These are phyloP conservation scores for Claviceps maximensis DNA, from an alignment of 2,329 filamentous ascomycete species.

Conservation along the genomic window DNA sequence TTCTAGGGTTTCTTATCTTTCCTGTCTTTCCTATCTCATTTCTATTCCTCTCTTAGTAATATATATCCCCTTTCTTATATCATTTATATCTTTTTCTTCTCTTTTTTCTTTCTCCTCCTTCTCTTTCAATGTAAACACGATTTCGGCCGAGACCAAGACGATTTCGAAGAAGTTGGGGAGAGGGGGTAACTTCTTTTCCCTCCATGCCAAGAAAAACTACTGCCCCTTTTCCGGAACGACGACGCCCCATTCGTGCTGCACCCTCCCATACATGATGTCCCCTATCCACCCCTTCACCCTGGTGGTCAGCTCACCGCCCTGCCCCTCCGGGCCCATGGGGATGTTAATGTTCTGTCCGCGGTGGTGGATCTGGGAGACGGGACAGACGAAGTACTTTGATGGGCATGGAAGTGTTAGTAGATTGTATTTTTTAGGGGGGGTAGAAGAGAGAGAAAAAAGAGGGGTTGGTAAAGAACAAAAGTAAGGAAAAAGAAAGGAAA, in stretches of 20 bases:
- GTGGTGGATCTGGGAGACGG: constrained; percentile 56
- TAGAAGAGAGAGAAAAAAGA: background rate
- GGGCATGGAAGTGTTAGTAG: background rate
- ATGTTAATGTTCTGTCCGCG: constrained; percentile 50
- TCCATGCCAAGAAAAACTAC: constrained; percentile 2
- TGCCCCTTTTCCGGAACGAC: constrained; percentile 48
- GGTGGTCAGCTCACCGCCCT: constrained; percentile 40
- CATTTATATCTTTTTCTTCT: background rate
- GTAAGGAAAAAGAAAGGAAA: background rate
- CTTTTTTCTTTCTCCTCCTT: background rate
- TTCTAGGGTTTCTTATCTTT: no score
- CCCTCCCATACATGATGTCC: constrained; percentile 63
- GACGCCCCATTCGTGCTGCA: constrained; percentile 56
- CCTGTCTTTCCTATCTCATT: no score
- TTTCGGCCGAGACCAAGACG: no score
- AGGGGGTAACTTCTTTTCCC: background rate
- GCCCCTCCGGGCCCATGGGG: constrained; percentile 40
- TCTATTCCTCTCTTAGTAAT: background rate
- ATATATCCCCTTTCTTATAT: background rate
- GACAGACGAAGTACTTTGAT: constrained; percentile 53
- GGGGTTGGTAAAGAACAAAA: background rate
- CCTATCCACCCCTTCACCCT: constrained; percentile 54
- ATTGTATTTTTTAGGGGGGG: constrained; percentile 15
- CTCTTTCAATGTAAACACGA: no score
- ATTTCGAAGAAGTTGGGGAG: no score